Conservation (phyloP, 148 eudicot genomes). For the Persicaria tinctoria region DNA sequence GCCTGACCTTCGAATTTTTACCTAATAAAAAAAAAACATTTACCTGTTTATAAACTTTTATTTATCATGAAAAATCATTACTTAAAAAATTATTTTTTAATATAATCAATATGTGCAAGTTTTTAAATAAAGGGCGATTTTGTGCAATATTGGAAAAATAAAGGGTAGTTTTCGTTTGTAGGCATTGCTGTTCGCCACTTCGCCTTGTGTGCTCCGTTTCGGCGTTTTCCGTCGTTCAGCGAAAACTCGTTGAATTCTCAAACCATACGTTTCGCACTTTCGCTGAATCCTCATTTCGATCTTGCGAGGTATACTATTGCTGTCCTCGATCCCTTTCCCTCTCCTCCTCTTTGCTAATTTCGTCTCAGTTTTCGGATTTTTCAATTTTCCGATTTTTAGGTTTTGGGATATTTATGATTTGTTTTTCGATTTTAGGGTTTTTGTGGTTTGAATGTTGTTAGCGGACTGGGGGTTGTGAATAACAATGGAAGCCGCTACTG, state of each 20-base stretch:
- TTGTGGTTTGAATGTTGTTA: not conserved
- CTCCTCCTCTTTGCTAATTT: not conserved
- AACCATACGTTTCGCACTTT: not conserved
- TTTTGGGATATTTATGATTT: not conserved
- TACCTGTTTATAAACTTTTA: no score
- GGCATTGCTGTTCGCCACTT: not conserved
- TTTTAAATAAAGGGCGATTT: no score
- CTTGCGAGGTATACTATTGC: not conserved
- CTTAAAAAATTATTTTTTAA: no score
- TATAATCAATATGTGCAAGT: no score
- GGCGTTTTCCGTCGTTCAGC: not conserved
- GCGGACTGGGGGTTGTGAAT: not conserved
- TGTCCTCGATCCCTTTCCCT: not conserved
- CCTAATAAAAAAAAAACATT: no score
- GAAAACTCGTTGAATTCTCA: not conserved
- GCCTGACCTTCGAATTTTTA: no score
- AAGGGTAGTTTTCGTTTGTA: no score
- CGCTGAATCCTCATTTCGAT: not conserved
- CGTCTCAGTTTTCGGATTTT: not conserved
- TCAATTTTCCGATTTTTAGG: not conserved
- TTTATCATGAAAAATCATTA: no score
- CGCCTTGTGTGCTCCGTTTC: not conserved
- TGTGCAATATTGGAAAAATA: no score
- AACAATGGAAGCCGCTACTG: conserved; percentile 9
- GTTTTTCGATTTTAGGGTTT: not conserved